Conservation (phyloP, 768 basidiomycete genomes). For the Russula olivacea region DNA sequence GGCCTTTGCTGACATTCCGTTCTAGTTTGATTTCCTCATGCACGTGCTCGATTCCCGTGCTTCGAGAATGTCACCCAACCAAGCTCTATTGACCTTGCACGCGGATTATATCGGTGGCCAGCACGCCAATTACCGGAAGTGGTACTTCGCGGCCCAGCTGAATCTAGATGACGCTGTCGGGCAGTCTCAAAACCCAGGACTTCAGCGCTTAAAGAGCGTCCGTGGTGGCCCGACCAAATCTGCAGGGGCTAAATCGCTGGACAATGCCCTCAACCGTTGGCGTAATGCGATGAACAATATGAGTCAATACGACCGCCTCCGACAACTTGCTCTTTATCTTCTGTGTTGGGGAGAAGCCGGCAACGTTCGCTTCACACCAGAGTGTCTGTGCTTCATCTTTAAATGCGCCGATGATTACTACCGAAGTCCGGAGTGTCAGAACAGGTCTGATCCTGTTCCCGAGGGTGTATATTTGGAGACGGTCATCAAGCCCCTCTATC, state of each 20-base stretch:
- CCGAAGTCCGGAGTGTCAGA: constrained; percentile 96
- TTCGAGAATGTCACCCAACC: constrained; percentile 96
- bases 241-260: constrained; percentile 71
- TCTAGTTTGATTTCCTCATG: constrained; percentile 95
- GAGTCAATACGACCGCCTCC: constrained; percentile 96
- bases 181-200: constrained; percentile 86
- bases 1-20: constrained; percentile 17
- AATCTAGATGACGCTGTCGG: constrained; percentile 99
- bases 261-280: constrained; percentile 92
- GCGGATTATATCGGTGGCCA: constrained; percentile 99
- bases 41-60: constrained; percentile 94
- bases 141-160: constrained; percentile 99
- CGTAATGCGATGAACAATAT: constrained; percentile 98
- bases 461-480: constrained; percentile 91
- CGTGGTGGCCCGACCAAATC: constrained; percentile 54
- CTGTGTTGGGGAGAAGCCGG: constrained; percentile 99
- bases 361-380: constrained; percentile 94
- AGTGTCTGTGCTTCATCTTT: constrained; percentile 98
- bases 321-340: constrained; percentile 92
- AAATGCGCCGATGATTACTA: constrained; percentile 99
- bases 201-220: constrained; percentile 82
- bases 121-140: constrained; percentile 98
- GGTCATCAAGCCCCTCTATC: constrained; percentile 91
- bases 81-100: constrained; percentile 92
- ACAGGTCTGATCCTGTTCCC: constrained; percentile 83